These are phyloP conservation scores for Sphaerulina vaccinii DNA, from an alignment of 2,329 filamentous ascomycete genomes.

Conservation along the genomic window DNA sequence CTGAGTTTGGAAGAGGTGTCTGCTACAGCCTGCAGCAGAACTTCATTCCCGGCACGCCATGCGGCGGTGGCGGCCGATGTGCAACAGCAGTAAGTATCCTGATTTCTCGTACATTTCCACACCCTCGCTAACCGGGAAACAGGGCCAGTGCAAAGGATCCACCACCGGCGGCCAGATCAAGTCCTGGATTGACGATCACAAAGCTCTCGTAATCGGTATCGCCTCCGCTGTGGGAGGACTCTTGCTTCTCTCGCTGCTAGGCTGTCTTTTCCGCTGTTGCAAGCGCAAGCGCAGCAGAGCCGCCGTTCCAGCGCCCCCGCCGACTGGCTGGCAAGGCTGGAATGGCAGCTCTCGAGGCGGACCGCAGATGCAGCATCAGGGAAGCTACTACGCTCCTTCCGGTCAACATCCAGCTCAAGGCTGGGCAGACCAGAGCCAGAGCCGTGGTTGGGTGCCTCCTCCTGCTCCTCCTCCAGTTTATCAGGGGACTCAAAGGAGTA, in stretches of 20 bases:
- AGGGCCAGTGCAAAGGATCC: constrained; percentile 72
- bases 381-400: constrained; percentile 13
- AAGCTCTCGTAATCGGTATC: constrained; percentile 78
- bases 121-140: constrained; percentile 19
- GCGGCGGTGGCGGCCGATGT: constrained; percentile 77
- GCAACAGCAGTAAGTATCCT: constrained; percentile 55
- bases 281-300: constrained; percentile 37
- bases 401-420: constrained; percentile 27
- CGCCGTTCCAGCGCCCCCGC: constrained; percentile 28
- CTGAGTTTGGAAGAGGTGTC: constrained; percentile 61
- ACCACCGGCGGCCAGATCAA: constrained; percentile 68
- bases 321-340: constrained; percentile 38
- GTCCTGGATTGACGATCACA: constrained; percentile 74
- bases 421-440: constrained; percentile 25
- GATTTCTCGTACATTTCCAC: not conserved
- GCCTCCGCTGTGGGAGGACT: constrained; percentile 69
- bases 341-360: constrained; percentile 16
- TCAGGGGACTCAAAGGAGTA: constrained; percentile 11
- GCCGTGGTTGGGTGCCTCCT: constrained; percentile 19
- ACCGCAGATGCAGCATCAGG: constrained; percentile 22
- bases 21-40: constrained; percentile 83
- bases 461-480: constrained; percentile 28
- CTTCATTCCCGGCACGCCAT: constrained; percentile 88
- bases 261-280: constrained; percentile 63
- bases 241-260: constrained; percentile 65